Conservation (phyloP, 768 basidiomycete genomes). For the Cyclocybe aegerita region DNA sequence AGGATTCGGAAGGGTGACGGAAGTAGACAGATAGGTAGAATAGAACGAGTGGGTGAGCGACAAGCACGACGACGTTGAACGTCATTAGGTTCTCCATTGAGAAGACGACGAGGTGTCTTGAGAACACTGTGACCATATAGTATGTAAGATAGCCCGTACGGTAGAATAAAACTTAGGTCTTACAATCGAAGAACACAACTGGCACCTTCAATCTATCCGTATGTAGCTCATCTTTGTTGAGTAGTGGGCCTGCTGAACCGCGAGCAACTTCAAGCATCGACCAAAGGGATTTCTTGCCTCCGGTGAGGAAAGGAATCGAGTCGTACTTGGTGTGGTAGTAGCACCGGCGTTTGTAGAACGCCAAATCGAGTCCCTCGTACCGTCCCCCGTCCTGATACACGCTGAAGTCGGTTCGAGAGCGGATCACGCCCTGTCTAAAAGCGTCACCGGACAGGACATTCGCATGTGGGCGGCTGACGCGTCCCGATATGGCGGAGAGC, state of each 20-base stretch:
- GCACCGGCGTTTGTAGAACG: constrained; percentile 68
- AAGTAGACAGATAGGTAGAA: constrained; percentile 32
- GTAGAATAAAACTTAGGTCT: constrained; percentile 18
- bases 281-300: constrained; percentile 54
- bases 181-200: constrained; percentile 69
- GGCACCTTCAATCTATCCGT: constrained; percentile 20
- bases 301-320: constrained; percentile 52
- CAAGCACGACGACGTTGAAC: constrained; percentile 52
- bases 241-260: constrained; percentile 49
- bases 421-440: constrained; percentile 56
- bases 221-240: constrained; percentile 38
- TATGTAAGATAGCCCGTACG: neutral
- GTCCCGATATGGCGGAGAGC: constrained; percentile 39
- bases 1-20: neutral
- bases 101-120: constrained; percentile 47
- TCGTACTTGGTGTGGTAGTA: constrained; percentile 74
- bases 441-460: constrained; percentile 64
- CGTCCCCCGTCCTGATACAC: constrained; percentile 46
- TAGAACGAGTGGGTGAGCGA: constrained; percentile 51
- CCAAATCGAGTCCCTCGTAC: constrained; percentile 68
- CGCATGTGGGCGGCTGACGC: constrained; percentile 61
- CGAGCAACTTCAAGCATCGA: constrained; percentile 64
- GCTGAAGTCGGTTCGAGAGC: constrained; percentile 66
- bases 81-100: constrained; percentile 45
- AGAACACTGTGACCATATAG: constrained; percentile 49